Evolutionary conservation across 148 eudicot genomes (phyloP).

Genomic region (Vaccinium corymbosum): DNA sequence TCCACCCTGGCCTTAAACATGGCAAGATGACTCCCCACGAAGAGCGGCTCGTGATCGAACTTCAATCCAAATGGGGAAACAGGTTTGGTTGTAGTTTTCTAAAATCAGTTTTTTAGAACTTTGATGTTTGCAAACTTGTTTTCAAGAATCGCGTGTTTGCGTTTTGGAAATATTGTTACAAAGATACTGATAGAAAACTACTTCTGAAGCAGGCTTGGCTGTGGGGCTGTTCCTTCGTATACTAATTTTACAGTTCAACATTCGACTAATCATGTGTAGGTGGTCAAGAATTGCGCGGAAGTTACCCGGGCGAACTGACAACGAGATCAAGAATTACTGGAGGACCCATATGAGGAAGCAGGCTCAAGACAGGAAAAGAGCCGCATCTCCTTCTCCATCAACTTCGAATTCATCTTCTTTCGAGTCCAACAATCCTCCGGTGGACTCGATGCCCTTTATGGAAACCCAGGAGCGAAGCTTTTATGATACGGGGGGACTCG

Average conservation of each 20-base stretch:
- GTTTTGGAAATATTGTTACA: no score
- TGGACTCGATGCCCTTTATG: slow-evolving; percentile 22
- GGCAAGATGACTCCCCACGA: slow-evolving; percentile 88
- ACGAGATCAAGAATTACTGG: slow-evolving; percentile 83
- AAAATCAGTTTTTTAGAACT: neutral
- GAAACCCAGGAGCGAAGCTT: slow-evolving; percentile 27
- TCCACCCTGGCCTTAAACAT: slow-evolving; percentile 79
- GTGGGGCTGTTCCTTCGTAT: neutral
- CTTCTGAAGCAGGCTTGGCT: no score
- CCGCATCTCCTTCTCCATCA: slow-evolving; percentile 35
- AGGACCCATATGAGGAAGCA: slow-evolving; percentile 78
- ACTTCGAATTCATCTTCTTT: slow-evolving; percentile 27
- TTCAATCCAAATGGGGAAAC: slow-evolving; percentile 88
- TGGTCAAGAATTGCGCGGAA: slow-evolving; percentile 72
- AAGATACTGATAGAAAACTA: no score
- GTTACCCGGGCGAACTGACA: slow-evolving; percentile 75
- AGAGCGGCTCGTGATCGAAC: slow-evolving; percentile 76
- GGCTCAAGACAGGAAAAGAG: slow-evolving; percentile 59
- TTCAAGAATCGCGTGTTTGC: no score
- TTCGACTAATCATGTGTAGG: slow-evolving; percentile 26
- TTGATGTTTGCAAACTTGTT: neutral
- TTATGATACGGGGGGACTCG: slow-evolving; percentile 25
- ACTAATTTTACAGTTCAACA: neutral
- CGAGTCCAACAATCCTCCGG: slow-evolving; percentile 33
- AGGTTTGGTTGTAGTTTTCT: slow-evolving; percentile 44